Evolutionary conservation across 495 filamentous ascomycete species (phyloP).

Genomic region (Annulohypoxylon bovei): DNA sequence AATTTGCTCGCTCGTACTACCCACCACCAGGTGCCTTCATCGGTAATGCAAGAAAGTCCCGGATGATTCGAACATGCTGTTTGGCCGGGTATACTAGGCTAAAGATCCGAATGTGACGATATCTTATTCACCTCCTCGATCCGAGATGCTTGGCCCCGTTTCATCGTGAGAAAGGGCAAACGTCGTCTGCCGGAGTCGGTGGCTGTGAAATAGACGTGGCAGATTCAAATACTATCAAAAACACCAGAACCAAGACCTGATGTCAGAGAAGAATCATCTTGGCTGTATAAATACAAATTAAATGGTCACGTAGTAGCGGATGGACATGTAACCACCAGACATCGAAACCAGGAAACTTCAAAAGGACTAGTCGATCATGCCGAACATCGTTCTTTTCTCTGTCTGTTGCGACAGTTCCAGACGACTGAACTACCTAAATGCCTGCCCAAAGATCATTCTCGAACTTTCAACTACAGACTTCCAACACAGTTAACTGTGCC

Average conservation of each 20-base stretch:
- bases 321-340: constrained; percentile 21
- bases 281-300: constrained; percentile 36
- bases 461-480: neutral
- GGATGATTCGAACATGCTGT: constrained; percentile 33
- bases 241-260: constrained; percentile 3
- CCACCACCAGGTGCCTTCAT: constrained; percentile 21
- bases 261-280: constrained; percentile 18
- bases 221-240: constrained; percentile 14
- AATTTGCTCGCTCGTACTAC: constrained; percentile 27
- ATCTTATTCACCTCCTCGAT: constrained; percentile 32
- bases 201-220: constrained; percentile 13
- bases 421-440: neutral
- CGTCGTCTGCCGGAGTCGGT: constrained; percentile 26
- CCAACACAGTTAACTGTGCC: neutral
- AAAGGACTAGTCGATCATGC: constrained; percentile 18
- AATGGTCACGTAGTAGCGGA: constrained; percentile 30
- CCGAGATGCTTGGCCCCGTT: constrained; percentile 37
- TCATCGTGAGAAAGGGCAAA: constrained; percentile 24
- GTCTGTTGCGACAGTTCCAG: neutral
- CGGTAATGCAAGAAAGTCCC: constrained; percentile 35
- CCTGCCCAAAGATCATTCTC: neutral
- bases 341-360: constrained; percentile 23
- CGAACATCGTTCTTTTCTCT: neutral
- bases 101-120: constrained; percentile 42
- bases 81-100: constrained; percentile 38